These are phyloP conservation scores for Immersiella caudata DNA, from an alignment of 495 filamentous ascomycete species.

Conservation along the genomic window DNA sequence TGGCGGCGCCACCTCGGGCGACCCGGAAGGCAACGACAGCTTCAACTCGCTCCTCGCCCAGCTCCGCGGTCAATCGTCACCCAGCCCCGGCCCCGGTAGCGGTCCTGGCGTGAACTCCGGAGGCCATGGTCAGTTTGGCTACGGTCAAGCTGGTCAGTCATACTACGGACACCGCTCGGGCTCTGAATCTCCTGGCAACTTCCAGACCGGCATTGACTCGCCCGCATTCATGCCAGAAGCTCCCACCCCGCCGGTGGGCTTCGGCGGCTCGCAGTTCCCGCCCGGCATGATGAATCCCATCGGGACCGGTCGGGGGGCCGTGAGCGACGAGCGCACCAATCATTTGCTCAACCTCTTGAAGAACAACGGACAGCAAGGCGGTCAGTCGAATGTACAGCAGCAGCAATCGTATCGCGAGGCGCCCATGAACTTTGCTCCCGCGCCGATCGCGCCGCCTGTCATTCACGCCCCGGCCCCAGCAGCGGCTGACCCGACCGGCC, in stretches of 20 bases:
- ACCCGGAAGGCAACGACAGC: slow-evolving; percentile 31
- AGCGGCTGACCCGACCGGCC: slow-evolving; percentile 50
- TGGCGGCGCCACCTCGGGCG: slow-evolving; percentile 35
- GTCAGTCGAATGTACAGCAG: slow-evolving; percentile 25
- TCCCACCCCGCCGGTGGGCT: slow-evolving; percentile 51
- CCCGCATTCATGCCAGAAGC: slow-evolving; percentile 51
- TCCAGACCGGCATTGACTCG: slow-evolving; percentile 36
- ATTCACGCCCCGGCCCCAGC: slow-evolving; percentile 53
- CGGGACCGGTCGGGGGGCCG: slow-evolving; percentile 41
- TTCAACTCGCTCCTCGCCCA: slow-evolving; percentile 43
- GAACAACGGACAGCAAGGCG: slow-evolving; percentile 64
- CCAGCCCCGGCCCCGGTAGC: slow-evolving; percentile 31
- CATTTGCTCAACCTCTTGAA: slow-evolving; percentile 86
- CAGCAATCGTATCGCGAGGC: slow-evolving; percentile 27
- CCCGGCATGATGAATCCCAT: slow-evolving; percentile 46
- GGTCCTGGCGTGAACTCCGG: slow-evolving; percentile 31
- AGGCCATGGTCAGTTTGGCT: slow-evolving; percentile 29
- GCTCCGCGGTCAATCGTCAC: slow-evolving; percentile 40
- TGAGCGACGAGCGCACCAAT: slow-evolving; percentile 60
- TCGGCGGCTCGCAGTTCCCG: slow-evolving; percentile 44
- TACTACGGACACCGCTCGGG: slow-evolving; percentile 43
- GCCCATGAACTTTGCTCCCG: slow-evolving; percentile 23
- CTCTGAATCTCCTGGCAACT: slow-evolving; percentile 37
- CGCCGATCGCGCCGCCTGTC: slow-evolving; percentile 34
- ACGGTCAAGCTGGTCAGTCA: slow-evolving; percentile 39